Conservation (phyloP, 352 stramenopile genomes). For the Globisporangium okanoganense region DNA sequence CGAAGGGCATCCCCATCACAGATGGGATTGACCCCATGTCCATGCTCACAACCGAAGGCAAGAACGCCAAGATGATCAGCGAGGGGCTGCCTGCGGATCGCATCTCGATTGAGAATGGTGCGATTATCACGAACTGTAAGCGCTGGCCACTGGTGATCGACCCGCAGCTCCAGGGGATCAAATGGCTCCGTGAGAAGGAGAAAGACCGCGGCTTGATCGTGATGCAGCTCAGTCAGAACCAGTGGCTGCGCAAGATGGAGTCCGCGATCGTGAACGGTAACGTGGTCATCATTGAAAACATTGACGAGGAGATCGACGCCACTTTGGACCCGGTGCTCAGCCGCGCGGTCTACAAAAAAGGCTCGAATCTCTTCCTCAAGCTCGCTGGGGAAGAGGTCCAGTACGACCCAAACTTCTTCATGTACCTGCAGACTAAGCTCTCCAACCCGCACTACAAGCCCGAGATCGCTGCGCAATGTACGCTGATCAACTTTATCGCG, state of each 20-base stretch:
- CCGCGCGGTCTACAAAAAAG: slow-evolving; percentile 96
- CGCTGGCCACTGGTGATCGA: slow-evolving; percentile 98
- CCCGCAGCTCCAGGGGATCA: slow-evolving; percentile 97
- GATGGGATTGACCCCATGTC: slow-evolving; percentile 93
- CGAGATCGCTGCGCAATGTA: slow-evolving; percentile 96
- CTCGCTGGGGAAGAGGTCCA: slow-evolving; percentile 95
- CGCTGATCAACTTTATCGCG: slow-evolving; percentile 98
- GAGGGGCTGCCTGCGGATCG: slow-evolving; percentile 96
- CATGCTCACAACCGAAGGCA: slow-evolving; percentile 95
- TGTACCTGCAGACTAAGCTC: slow-evolving; percentile 97
- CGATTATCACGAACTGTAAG: slow-evolving; percentile 97
- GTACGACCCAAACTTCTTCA: slow-evolving; percentile 95
- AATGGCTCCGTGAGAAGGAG: slow-evolving; percentile 96
- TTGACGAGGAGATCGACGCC: slow-evolving; percentile 96
- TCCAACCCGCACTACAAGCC: slow-evolving; percentile 98
- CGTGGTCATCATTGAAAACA: slow-evolving; percentile 97
- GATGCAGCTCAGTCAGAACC: slow-evolving; percentile 95
- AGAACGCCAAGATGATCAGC: slow-evolving; percentile 97
- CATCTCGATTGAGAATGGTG: slow-evolving; percentile 97
- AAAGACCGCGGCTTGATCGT: slow-evolving; percentile 90
- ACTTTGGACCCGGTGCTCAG: slow-evolving; percentile 95
- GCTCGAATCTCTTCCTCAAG: slow-evolving; percentile 92
- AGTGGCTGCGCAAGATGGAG: slow-evolving; percentile 95
- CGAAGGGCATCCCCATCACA: slow-evolving; percentile 92
- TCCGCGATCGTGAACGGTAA: slow-evolving; percentile 94